Percentiles rank a stretch among this genome's conserved stretches.
Conservation (phyloP, 2,329 filamentous ascomycete species). For the Colletotrichum sp. region DNA sequence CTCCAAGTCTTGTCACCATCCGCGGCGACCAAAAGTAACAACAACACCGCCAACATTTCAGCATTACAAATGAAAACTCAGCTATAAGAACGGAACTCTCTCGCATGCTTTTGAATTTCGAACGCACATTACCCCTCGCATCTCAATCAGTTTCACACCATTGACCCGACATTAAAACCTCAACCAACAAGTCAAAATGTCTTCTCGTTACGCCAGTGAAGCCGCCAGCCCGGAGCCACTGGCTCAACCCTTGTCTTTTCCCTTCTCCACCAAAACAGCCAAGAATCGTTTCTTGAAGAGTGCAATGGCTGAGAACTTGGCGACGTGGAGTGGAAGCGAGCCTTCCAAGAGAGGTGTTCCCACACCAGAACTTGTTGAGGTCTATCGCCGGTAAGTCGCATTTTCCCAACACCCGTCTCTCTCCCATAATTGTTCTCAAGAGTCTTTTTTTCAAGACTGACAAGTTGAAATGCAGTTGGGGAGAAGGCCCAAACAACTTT, state of each 20-base stretch:
- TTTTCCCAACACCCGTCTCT: not conserved
- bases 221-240: conserved; percentile 29
- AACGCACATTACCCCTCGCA: not conserved
- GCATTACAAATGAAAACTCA: not conserved
- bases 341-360: conserved; percentile 52
- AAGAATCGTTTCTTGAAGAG: conserved; percentile 72
- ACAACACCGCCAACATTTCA: not conserved
- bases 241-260: conserved; percentile 50
- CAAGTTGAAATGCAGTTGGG: conserved; percentile 46
- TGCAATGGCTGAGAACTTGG: conserved; percentile 70
- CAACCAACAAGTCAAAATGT: not conserved
- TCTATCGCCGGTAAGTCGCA: conserved; percentile 51
- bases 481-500: conserved; percentile 51
- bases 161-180: not conserved
- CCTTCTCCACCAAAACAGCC: conserved; percentile 58
- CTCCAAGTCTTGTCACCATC: not conserved
- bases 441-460: not conserved
- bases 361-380: conserved; percentile 47
- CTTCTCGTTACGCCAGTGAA: not conserved
- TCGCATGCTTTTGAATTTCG: not conserved
- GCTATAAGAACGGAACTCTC: not conserved
- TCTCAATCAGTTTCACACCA: not conserved
- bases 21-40: not conserved
- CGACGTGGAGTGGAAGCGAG: conserved; percentile 62
- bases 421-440: not conserved